Percentiles rank a stretch among this genome's conserved stretches.
Evolutionary conservation across 106 monocot genomes (phyloP).

Genomic region (Phalaenopsis aphrodite): DNA sequence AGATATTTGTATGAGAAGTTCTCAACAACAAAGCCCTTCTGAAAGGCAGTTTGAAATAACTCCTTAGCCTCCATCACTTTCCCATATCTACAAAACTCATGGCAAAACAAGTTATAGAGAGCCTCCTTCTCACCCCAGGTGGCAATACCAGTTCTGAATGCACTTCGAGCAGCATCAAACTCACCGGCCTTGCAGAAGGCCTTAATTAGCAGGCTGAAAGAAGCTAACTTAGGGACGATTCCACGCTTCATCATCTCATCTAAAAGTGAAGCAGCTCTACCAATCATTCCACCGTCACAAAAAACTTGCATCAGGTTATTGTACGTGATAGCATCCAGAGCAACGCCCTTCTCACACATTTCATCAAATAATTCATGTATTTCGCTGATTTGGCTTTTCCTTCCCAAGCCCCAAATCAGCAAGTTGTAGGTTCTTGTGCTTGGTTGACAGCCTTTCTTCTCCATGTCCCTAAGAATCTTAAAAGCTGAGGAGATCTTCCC

Average conservation of each 20-base stretch:
- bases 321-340: conserved; percentile 50
- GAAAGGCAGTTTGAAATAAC: conserved; percentile 40
- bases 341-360: conserved; percentile 59
- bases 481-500: conserved; percentile 71
- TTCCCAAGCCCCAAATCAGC: conserved; percentile 62
- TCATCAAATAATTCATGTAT: conserved; percentile 60
- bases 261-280: conserved; percentile 54
- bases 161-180: conserved; percentile 46
- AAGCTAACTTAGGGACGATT: conserved; percentile 49
- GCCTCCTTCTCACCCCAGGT: conserved; percentile 51
- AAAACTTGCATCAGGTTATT: conserved; percentile 61
- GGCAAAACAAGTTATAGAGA: conserved; percentile 64
- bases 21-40: conserved; percentile 42
- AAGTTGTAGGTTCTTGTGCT: conserved; percentile 76
- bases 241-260: conserved; percentile 63
- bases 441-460: conserved; percentile 57
- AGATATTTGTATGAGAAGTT: conserved; percentile 51
- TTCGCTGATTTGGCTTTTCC: conserved; percentile 34
- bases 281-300: conserved; percentile 44
- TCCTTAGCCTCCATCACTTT: conserved; percentile 50
- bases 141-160: conserved; percentile 48
- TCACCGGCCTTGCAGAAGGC: conserved; percentile 48
- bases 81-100: conserved; percentile 53
- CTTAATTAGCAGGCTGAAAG: conserved; percentile 69
- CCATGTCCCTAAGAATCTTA: conserved; percentile 89